Evolutionary conservation across 2,329 filamentous ascomycete genomes (phyloP).

Genomic region (Hymenoscyphus albidus): DNA sequence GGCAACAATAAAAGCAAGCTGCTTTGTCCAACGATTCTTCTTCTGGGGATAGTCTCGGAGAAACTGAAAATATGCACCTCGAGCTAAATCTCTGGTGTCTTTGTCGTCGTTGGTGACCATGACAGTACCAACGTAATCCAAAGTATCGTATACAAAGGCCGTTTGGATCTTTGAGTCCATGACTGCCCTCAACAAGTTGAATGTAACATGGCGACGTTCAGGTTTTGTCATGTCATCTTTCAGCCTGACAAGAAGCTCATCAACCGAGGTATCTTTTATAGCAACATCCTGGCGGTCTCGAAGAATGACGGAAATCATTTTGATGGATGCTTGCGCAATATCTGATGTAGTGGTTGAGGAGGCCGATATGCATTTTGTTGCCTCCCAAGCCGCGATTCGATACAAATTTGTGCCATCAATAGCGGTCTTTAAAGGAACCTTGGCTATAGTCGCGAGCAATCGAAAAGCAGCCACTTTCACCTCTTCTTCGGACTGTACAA

Average conservation of each 20-base stretch:
- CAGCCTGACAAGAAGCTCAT: slow-evolving; percentile 75
- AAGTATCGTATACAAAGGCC: slow-evolving; percentile 81
- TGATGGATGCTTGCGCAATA: slow-evolving; percentile 80
- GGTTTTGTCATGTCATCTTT: slow-evolving; percentile 90
- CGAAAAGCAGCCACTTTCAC: slow-evolving; percentile 85
- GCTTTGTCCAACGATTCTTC: slow-evolving; percentile 82
- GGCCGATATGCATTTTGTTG: slow-evolving; percentile 73
- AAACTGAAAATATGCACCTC: slow-evolving; percentile 91
- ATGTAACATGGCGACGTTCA: slow-evolving; percentile 85
- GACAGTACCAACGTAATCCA: slow-evolving; percentile 83
- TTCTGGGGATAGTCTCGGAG: slow-evolving; percentile 91
- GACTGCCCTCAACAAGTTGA: slow-evolving; percentile 87
- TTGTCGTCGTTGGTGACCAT: slow-evolving; percentile 97
- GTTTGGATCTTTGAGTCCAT: slow-evolving; percentile 83
- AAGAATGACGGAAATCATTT: slow-evolving; percentile 80
- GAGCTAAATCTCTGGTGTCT: slow-evolving; percentile 79
- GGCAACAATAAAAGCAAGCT: slow-evolving; percentile 81
- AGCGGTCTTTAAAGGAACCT: slow-evolving; percentile 69
- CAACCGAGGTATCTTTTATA: slow-evolving; percentile 77
- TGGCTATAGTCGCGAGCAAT: slow-evolving; percentile 79
- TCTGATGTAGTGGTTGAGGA: slow-evolving; percentile 78
- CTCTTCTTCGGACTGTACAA: slow-evolving; percentile 83
- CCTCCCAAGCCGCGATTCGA: slow-evolving; percentile 80
- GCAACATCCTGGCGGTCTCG: slow-evolving; percentile 73
- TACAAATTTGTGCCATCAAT: slow-evolving; percentile 58